phyloP scores from a whole-genome alignment of 352 stramenopile genomes.

The Plasmopara viticola region DNA sequence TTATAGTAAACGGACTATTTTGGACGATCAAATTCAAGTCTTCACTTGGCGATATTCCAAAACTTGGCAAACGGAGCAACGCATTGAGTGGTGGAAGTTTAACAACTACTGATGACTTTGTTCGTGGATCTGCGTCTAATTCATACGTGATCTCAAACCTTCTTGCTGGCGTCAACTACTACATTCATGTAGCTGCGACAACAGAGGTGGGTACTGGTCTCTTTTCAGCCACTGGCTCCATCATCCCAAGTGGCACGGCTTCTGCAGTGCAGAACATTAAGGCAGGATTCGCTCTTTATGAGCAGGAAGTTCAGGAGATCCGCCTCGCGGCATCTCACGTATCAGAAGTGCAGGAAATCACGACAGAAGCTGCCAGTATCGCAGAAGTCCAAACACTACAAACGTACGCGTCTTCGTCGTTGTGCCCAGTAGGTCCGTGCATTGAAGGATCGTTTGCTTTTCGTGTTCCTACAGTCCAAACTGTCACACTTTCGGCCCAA shows the following conservation, averaged over 20 bases:
- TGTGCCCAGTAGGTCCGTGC: conserved; percentile 42
- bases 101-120: conserved; percentile 34
- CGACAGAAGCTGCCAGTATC: conserved; percentile 51
- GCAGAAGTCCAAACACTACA: conserved; percentile 65
- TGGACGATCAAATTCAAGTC: conserved; percentile 81
- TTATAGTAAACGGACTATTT: conserved; percentile 70
- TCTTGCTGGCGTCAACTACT: conserved; percentile 62
- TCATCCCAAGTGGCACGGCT: conserved; percentile 44
- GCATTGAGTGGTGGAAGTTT: conserved; percentile 21
- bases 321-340: conserved; percentile 58
- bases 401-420: conserved; percentile 39
- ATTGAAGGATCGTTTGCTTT: conserved; percentile 56
- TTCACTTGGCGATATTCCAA: conserved; percentile 54
- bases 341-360: conserved; percentile 62
- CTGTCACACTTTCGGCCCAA: conserved; percentile 45
- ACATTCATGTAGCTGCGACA: conserved; percentile 46
- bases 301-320: conserved; percentile 63
- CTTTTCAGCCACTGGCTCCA: conserved; percentile 32
- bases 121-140: conserved; percentile 39
- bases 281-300: conserved; percentile 50
- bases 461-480: conserved; percentile 67
- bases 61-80: conserved; percentile 27
- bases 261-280: conserved; percentile 44
- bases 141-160: conserved; percentile 47
- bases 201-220: conserved; percentile 49